Conservation (phyloP, 139 green algal genomes). For the Ettlia oleoabundans region DNA sequence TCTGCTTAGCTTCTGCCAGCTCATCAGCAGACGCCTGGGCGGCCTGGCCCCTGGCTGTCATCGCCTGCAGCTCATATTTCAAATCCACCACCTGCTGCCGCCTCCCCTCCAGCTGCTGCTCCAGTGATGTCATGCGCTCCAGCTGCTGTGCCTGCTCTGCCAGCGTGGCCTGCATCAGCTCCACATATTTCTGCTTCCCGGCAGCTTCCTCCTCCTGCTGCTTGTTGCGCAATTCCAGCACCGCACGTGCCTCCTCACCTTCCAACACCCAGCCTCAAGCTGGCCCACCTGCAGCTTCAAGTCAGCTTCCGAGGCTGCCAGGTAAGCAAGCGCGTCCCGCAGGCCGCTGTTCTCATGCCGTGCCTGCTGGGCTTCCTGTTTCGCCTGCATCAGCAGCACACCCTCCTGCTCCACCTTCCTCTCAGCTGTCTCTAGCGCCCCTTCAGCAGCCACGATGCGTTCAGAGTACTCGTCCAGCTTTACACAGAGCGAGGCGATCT, state of each 20-base stretch:
- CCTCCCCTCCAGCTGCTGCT: background rate
- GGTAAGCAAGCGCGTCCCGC: conserved; percentile 4
- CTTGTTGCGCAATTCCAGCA: background rate
- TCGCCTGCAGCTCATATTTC: background rate
- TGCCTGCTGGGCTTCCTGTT: background rate
- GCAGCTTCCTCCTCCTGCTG: no score
- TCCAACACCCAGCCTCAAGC: no score
- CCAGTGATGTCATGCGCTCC: background rate
- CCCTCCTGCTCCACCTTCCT: background rate
- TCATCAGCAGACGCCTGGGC: background rate
- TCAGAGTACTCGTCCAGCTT: conserved; percentile 17
- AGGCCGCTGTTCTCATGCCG: conserved; percentile 16
- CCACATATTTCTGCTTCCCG: background rate
- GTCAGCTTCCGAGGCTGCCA: background rate
- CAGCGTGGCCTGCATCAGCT: background rate
- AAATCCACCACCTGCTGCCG: background rate
- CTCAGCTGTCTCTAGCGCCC: background rate
- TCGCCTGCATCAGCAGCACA: background rate
- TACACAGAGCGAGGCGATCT: background rate
- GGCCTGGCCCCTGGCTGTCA: background rate
- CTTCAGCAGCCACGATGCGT: background rate
- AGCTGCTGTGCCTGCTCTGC: conserved; percentile 2
- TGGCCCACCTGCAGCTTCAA: background rate
- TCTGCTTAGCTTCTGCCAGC: background rate
- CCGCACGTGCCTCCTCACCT: background rate